These are phyloP conservation scores for Oropetium thomaeum DNA, from an alignment of 176 grass and related monocot species.

Conservation along the genomic window DNA sequence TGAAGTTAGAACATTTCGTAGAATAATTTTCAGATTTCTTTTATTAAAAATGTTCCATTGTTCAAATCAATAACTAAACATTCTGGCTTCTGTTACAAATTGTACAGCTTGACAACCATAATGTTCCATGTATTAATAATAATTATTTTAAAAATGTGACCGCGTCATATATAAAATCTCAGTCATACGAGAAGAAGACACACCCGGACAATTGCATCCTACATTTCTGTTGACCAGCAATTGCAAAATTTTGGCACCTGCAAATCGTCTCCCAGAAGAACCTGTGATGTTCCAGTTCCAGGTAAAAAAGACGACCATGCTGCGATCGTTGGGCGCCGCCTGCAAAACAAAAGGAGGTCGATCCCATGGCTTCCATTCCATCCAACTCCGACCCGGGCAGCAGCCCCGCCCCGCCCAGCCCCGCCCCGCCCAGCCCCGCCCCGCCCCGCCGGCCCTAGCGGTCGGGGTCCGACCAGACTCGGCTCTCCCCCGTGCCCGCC, in stretches of 20 bases:
- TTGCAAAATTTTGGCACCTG: not conserved
- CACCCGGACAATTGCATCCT: too few relatives aligned
- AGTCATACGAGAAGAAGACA: too few relatives aligned
- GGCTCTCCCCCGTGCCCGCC: not conserved
- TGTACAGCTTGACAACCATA: too few relatives aligned
- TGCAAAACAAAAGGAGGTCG: not conserved
- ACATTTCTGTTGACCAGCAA: not conserved
- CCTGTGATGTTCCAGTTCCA: not conserved
- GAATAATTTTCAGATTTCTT: too few relatives aligned
- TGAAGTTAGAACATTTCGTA: too few relatives aligned
- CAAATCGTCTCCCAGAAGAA: not conserved
- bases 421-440: not conserved
- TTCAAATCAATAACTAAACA: too few relatives aligned
- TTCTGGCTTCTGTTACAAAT: too few relatives aligned
- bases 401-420: not conserved
- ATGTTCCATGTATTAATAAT: too few relatives aligned
- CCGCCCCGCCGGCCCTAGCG: not conserved
- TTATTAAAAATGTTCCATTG: too few relatives aligned
- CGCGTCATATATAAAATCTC: too few relatives aligned
- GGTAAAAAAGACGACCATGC: not conserved
- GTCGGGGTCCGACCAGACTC: not conserved
- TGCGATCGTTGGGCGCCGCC: not conserved
- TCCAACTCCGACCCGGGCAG: constrained; percentile 7
- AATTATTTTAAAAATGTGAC: too few relatives aligned
- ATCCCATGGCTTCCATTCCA: not conserved